Percentiles rank a stretch among this genome's conserved stretches.
These are phyloP conservation scores for Leonotis leonurus DNA, from an alignment of 257 asterid species.

Conservation along the genomic window DNA sequence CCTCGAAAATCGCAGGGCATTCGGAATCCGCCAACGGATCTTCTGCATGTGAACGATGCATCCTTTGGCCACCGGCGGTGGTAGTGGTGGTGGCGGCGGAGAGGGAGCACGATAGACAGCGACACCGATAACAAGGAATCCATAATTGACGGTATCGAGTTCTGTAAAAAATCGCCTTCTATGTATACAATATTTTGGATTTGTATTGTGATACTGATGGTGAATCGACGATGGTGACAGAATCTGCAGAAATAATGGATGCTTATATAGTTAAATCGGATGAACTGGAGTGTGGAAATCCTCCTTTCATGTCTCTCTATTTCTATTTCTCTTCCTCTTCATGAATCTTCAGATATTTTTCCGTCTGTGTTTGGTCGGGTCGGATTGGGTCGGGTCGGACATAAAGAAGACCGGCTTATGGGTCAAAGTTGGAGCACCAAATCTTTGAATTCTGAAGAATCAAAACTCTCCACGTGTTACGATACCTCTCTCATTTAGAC, in stretches of 20 bases:
- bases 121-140: slow-evolving; percentile 61
- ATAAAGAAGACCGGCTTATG: slow-evolving; percentile 11
- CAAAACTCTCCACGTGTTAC: slow-evolving; percentile 9
- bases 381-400: slow-evolving; percentile 20
- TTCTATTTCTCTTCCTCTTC: neutral
- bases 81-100: slow-evolving; percentile 34
- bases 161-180: neutral
- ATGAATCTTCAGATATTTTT: slow-evolving; percentile 34
- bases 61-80: slow-evolving; percentile 35
- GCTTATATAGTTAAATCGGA: neutral
- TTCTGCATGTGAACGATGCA: slow-evolving; percentile 14
- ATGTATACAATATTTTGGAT: neutral
- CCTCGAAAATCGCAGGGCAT: slow-evolving; percentile 14
- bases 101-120: slow-evolving; percentile 48
- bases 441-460: neutral
- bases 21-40: slow-evolving; percentile 8
- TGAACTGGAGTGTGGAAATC: slow-evolving; percentile 1
- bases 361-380: slow-evolving; percentile 8
- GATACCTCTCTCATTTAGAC: neutral
- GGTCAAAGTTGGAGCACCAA: slow-evolving; percentile 27
- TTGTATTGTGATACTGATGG: no score
- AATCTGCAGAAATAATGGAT: slow-evolving; percentile 7
- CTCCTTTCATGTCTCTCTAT: no score
- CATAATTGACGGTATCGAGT: slow-evolving; percentile 24
- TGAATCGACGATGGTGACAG: no score